Conservation (phyloP, 306 rosid genomes). For the Dryas drummondii region DNA sequence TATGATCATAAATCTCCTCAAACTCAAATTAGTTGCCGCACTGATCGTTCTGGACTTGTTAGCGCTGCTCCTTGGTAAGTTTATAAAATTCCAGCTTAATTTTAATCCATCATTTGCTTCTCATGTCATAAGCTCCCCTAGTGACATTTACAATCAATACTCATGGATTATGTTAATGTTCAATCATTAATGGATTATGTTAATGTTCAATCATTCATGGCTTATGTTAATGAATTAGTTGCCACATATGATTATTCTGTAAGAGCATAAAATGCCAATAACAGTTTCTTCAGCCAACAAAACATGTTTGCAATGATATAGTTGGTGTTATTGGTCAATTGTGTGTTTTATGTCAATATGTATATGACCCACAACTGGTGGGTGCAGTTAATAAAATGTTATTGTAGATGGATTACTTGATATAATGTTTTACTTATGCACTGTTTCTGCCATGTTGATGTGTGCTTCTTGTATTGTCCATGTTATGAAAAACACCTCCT, state of each 20-base stretch:
- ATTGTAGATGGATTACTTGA: not conserved
- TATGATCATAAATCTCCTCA: slow-evolving; percentile 51
- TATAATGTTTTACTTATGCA: not conserved
- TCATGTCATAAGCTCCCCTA: not conserved
- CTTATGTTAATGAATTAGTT: not conserved
- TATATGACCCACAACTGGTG: not conserved
- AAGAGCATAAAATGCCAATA: not conserved
- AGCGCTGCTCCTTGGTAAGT: slow-evolving; percentile 78
- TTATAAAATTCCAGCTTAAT: slow-evolving; percentile 6
- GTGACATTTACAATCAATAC: not conserved
- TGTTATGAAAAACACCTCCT: not conserved
- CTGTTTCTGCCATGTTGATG: not conserved
- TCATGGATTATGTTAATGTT: not conserved
- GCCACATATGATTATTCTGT: not conserved
- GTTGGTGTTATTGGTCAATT: not conserved
- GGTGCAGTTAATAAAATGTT: not conserved
- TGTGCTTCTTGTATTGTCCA: not conserved
- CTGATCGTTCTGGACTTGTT: slow-evolving; percentile 91
- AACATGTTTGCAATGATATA: not conserved
- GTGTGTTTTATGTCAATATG: not conserved
- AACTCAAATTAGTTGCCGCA: slow-evolving; percentile 85
- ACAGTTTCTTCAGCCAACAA: not conserved
- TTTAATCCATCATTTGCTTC: not conserved
- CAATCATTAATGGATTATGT: not conserved
- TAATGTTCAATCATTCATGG: slow-evolving; percentile 10